These are phyloP conservation scores for Lasiosphaeria miniovina DNA, from an alignment of 495 filamentous ascomycete species.

Conservation along the genomic window DNA sequence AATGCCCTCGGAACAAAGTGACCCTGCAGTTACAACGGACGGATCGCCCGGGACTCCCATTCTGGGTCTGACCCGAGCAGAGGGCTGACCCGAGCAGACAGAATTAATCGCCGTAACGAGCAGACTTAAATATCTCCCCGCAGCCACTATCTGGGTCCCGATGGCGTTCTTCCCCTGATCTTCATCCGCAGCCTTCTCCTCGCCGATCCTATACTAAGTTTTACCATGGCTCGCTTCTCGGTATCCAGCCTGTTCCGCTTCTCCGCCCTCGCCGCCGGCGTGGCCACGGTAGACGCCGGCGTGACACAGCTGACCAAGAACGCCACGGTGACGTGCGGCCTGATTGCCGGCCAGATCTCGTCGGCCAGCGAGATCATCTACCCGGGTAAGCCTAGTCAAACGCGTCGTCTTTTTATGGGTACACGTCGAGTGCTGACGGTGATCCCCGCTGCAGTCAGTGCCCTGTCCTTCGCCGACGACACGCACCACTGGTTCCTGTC, in stretches of 20 bases:
- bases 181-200: too few species aligned
- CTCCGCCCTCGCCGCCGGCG: not conserved
- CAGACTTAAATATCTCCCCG: too few species aligned
- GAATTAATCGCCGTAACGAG: too few species aligned
- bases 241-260: not conserved
- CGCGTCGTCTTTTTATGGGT: not conserved
- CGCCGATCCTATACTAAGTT: too few species aligned
- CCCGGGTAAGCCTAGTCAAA: not conserved
- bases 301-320: not conserved
- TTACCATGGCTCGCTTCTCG: not conserved
- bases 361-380: not conserved
- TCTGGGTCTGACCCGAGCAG: too few species aligned
- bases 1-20: too few species aligned
- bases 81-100: too few species aligned
- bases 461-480: not conserved
- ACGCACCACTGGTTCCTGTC: constrained; percentile 25
- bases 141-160: too few species aligned
- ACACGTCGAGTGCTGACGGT: not conserved
- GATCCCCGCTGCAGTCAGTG: not conserved
- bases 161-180: too few species aligned
- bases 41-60: too few species aligned
- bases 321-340: not conserved
- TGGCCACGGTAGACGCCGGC: not conserved
- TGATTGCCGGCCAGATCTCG: not conserved
- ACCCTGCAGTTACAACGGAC: too few species aligned